Percentiles rank a stretch among this genome's conserved stretches.
Conservation (phyloP, 176 grass and related monocot species). For the Eragrostis nindensis region DNA sequence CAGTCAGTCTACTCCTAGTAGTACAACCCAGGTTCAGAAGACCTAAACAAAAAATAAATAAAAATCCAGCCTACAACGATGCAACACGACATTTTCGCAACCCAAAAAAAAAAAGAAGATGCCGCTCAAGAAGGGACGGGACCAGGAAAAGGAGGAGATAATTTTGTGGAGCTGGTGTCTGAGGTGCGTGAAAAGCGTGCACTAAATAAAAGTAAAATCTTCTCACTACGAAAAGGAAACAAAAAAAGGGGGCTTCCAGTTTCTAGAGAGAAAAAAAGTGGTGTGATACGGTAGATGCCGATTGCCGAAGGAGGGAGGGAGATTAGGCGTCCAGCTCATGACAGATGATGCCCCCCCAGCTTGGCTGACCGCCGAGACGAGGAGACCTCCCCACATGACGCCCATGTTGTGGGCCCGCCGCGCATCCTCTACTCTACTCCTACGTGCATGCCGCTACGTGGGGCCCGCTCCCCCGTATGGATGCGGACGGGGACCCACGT, state of each 20-base stretch:
- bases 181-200: not conserved
- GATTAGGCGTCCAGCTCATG: not conserved
- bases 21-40: too few species aligned
- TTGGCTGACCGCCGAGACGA: not conserved
- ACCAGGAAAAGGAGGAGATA: too few species aligned
- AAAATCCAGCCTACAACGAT: too few species aligned
- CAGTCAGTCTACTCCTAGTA: too few species aligned
- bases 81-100: too few species aligned
- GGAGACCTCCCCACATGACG: not conserved
- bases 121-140: too few species aligned
- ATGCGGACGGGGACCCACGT: not conserved
- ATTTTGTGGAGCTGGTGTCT: too few species aligned
- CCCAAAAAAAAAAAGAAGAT: too few species aligned
- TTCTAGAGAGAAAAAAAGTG: not conserved
- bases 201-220: not conserved
- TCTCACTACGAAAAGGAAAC: not conserved
- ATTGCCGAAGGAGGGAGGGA: too few species aligned
- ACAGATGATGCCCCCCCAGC: slow-evolving; percentile 23
- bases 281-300: not conserved
- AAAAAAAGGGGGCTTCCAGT: not conserved
- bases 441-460: not conserved
- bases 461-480: not conserved
- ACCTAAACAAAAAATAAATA: too few species aligned
- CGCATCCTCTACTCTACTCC: not conserved
- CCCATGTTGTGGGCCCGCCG: slow-evolving; percentile 20